Evolutionary conservation across 1,284 basidiomycete genomes (phyloP).

Genomic region (Inonotus hispidus): DNA sequence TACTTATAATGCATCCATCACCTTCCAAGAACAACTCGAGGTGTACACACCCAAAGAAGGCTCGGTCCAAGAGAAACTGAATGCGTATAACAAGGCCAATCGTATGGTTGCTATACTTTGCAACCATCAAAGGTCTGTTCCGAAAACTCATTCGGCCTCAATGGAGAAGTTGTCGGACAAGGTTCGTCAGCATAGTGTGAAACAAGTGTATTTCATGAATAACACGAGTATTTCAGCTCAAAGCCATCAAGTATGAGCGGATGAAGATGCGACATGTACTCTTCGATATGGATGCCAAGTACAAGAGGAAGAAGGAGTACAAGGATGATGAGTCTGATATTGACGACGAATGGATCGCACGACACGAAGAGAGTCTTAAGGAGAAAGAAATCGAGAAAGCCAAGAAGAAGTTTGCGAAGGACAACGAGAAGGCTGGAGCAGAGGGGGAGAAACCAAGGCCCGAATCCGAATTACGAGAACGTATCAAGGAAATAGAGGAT

Average conservation of each 20-base stretch:
- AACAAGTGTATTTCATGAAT: no score
- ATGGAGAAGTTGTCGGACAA: conserved; percentile 91
- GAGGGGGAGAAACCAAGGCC: conserved; percentile 58
- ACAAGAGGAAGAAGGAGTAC: conserved; percentile 79
- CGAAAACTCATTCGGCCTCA: conserved; percentile 85
- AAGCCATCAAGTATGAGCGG: conserved; percentile 86
- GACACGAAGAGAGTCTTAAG: conserved; percentile 77
- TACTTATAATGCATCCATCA: conserved; percentile 96
- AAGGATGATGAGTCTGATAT: conserved; percentile 85
- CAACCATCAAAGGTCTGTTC: conserved; percentile 94
- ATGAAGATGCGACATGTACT: conserved; percentile 86
- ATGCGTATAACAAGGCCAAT: conserved; percentile 94
- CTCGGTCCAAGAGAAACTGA: conserved; percentile 86
- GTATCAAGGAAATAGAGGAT: conserved; percentile 66
- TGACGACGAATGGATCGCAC: conserved; percentile 85
- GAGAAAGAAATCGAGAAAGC: conserved; percentile 82
- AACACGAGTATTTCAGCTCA: conserved; percentile 39
- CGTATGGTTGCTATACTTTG: conserved; percentile 92
- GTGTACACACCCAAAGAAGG: conserved; percentile 66
- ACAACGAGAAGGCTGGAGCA: conserved; percentile 81
- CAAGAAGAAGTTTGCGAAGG: conserved; percentile 84
- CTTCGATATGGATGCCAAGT: conserved; percentile 70
- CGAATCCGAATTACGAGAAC: conserved; percentile 60
- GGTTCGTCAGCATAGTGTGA: conserved; percentile 39
- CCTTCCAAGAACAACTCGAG: conserved; percentile 87